Evolutionary conservation across 228 moss, liverwort and hornwort genomes (phyloP).

Genomic region (Sphagnum magellanicum): DNA sequence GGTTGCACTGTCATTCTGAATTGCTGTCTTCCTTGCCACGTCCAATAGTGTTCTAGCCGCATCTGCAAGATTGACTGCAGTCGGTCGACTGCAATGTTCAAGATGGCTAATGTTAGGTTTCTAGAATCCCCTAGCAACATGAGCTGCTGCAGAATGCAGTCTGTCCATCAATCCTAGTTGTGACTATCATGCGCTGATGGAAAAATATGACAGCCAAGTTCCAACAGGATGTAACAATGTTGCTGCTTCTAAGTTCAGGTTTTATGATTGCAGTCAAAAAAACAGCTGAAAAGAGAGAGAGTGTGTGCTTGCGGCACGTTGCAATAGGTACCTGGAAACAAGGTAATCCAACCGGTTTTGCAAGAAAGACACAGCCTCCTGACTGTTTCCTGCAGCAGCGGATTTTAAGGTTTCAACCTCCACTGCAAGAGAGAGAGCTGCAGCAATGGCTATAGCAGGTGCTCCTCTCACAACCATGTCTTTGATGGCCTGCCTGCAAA

Average conservation of each 20-base stretch:
- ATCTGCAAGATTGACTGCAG: slow-evolving; percentile 83
- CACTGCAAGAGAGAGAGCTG: slow-evolving; percentile 76
- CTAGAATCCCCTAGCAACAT: no score
- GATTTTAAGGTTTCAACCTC: slow-evolving; percentile 46
- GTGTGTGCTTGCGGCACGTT: not conserved
- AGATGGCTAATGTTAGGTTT: no score
- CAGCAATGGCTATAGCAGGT: slow-evolving; percentile 88
- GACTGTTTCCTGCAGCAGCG: slow-evolving; percentile 32
- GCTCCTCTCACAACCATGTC: slow-evolving; percentile 95
- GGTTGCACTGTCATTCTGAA: slow-evolving; percentile 23
- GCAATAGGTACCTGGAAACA: slow-evolving; percentile 50
- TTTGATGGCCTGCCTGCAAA: slow-evolving; percentile 54
- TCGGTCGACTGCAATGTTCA: slow-evolving; percentile 47
- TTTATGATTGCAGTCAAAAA: not conserved
- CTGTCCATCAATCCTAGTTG: not conserved
- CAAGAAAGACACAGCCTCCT: slow-evolving; percentile 40
- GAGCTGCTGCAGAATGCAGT: not conserved
- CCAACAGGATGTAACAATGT: not conserved
- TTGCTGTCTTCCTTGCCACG: slow-evolving; percentile 25
- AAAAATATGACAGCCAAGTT: no score
- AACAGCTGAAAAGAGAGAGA: no score
- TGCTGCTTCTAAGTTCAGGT: not conserved
- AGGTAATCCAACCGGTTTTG: slow-evolving; percentile 60
- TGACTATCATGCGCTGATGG: no score
- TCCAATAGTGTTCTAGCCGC: slow-evolving; percentile 50